A percentile compares a stretch with the other conserved stretches of the same genome.
These are phyloP conservation scores for Phytophthora pisi DNA, from an alignment of 352 stramenopile species.

Conservation along the genomic window DNA sequence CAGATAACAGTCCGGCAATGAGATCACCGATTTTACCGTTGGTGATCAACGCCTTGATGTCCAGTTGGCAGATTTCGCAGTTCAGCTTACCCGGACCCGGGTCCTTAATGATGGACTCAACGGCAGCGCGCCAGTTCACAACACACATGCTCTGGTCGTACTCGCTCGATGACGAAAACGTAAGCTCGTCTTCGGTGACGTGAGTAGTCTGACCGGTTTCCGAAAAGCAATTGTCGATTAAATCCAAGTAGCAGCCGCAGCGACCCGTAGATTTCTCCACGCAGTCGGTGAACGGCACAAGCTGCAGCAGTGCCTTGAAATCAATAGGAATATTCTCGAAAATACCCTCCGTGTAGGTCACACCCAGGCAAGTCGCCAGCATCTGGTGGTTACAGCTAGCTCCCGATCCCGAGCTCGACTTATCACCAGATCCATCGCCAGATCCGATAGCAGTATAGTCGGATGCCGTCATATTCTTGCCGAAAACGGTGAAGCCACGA, in stretches of 20 bases:
- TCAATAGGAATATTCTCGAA: constrained; percentile 68
- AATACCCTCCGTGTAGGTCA: constrained; percentile 44
- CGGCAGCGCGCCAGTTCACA: constrained; percentile 50
- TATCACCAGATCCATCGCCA: constrained; percentile 32
- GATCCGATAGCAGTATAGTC: constrained; percentile 39
- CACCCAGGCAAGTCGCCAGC: constrained; percentile 71
- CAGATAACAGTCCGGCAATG: constrained; percentile 50
- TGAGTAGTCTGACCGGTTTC: constrained; percentile 51
- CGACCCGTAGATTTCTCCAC: constrained; percentile 59
- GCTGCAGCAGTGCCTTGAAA: constrained; percentile 69
- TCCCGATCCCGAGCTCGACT: constrained; percentile 34
- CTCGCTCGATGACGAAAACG: constrained; percentile 36
- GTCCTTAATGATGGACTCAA: constrained; percentile 62
- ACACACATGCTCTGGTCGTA: constrained; percentile 78
- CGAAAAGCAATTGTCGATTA: constrained; percentile 68
- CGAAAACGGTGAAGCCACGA: constrained; percentile 64
- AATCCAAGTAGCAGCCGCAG: constrained; percentile 74
- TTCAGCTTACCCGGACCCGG: constrained; percentile 65
- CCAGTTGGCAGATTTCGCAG: constrained; percentile 76
- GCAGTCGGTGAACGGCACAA: constrained; percentile 79
- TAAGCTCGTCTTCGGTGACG: constrained; percentile 40
- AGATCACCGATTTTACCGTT: constrained; percentile 72
- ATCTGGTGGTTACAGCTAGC: constrained; percentile 64
- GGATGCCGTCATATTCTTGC: constrained; percentile 62
- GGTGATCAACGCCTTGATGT: constrained; percentile 66